Evolutionary conservation across 2,329 filamentous ascomycete species (phyloP), one percentile per base, ranked within the genome.

Genomic region (Cryphonectria japonica): DNA sequence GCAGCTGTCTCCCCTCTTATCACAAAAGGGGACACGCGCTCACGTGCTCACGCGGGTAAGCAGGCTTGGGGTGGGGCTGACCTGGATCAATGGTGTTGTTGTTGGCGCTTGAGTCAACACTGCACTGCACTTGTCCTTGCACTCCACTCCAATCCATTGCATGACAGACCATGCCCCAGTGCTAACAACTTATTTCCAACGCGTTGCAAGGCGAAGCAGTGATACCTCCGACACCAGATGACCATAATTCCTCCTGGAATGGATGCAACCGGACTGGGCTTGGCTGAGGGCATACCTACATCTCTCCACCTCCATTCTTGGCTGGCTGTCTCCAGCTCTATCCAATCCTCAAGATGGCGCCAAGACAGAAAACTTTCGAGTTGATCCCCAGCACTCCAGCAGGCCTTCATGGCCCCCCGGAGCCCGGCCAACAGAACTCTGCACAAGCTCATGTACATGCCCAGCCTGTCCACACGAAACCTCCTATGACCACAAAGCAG

Each of bases 401-500:
- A 67, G 19, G 32, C 75, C n/a, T 73, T 72, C 13, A 65, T 52
- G 41, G 75, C 72, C 66, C 70, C 76, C 60, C 57, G 29, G 66
- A 68, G 69, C 76, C 77, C 70, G 74, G 71, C 70, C 65, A 72
- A 65, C 57, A 71, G 29, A 52, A 29, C 11, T 32, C 59, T 59
- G 54, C 54, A 16, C 54, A 59, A 19, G 26, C 26, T 59, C 54
- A 59, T 9, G 8, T 19, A 41, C 73, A 73, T 41, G 52, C 60
- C 11, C 37, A 66, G 9, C 63, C 68, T 43, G 61, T 73, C 41
- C 73, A 75, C 39, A 66, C 72, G 73, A 75, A 75, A 68, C 83
- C 78, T 57, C 82, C 84, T 32, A 86, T 86, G 85, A 86, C 85
- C 54, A 83, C 82, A 26, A 86, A 84, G 74, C 82, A 84, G 71